These are phyloP conservation scores for Colletotrichum sp. DNA, from an alignment of 2,329 filamentous ascomycete genomes.

Conservation along the genomic window DNA sequence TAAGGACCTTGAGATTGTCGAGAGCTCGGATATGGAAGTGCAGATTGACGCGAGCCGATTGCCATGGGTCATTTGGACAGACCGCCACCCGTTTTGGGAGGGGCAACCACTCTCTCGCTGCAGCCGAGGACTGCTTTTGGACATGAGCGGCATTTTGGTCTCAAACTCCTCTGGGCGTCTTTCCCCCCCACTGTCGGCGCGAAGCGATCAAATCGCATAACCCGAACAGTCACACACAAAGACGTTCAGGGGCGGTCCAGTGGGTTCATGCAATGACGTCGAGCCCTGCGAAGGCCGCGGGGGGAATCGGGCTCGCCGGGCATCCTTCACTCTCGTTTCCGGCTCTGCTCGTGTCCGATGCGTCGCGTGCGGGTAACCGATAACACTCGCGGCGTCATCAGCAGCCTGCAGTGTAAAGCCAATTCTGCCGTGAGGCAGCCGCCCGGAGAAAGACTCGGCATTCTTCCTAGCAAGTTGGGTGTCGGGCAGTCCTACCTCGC, in stretches of 20 bases:
- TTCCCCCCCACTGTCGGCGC: not conserved
- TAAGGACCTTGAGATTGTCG: not conserved
- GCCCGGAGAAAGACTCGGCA: not conserved
- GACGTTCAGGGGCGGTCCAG: not conserved
- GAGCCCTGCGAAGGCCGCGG: not conserved
- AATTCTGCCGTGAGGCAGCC: not conserved
- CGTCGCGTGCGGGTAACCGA: not conserved
- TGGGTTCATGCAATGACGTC: not conserved
- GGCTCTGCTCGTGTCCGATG: not conserved
- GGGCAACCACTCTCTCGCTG: not conserved
- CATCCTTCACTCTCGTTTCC: not conserved
- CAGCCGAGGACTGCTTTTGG: not conserved
- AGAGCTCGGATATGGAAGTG: not conserved
- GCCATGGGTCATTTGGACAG: not conserved
- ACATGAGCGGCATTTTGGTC: not conserved
- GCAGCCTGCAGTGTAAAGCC: not conserved
- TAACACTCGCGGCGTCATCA: not conserved
- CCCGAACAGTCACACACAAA: not conserved
- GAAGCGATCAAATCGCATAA: not conserved
- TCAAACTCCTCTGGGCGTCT: not conserved
- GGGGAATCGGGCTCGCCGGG: not conserved
- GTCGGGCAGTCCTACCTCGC: not conserved
- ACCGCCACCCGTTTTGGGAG: not conserved
- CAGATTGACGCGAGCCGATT: not conserved
- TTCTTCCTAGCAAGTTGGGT: not conserved